Evolutionary conservation across 164 flowering plant genomes (phyloP).

Genomic region (Dillenia suffruticosa): DNA sequence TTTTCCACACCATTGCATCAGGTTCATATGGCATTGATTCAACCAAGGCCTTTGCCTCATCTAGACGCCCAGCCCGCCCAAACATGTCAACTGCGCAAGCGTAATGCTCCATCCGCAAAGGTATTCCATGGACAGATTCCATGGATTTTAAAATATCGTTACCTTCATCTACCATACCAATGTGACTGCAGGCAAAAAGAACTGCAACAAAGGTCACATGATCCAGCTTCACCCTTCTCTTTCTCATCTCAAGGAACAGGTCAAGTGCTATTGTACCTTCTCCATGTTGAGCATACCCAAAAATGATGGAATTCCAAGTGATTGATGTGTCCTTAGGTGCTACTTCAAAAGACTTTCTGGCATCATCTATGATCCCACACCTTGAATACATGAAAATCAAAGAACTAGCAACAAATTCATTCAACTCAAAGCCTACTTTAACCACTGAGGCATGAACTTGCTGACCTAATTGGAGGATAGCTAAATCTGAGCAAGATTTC

Average conservation of each 20-base stretch:
- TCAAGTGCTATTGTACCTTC: constrained; percentile 61
- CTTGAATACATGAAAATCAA: constrained; percentile 82
- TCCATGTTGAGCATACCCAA: constrained; percentile 90
- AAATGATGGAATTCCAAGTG: constrained; percentile 74
- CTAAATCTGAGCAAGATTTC: constrained; percentile 72
- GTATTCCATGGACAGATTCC: constrained; percentile 60
- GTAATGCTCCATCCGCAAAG: constrained; percentile 77
- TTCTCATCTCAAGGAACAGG: constrained; percentile 56
- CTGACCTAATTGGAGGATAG: constrained; percentile 67
- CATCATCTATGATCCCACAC: constrained; percentile 81
- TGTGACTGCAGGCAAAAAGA: constrained; percentile 84
- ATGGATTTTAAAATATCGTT: constrained; percentile 36
- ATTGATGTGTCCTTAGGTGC: constrained; percentile 45
- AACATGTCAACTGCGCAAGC: constrained; percentile 80
- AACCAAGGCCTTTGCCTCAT: constrained; percentile 55
- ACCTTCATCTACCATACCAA: constrained; percentile 71
- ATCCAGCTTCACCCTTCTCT: constrained; percentile 50
- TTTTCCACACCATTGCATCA: constrained; percentile 72
- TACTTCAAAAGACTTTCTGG: constrained; percentile 53
- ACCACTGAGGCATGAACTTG: constrained; percentile 61
- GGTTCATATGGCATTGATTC: constrained; percentile 77
- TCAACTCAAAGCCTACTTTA: constrained; percentile 48
- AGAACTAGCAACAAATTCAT: constrained; percentile 67
- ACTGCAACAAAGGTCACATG: constrained; percentile 84
- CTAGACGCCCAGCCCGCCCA: constrained; percentile 70